Evolutionary conservation across 768 basidiomycete species (phyloP).

Genomic region (Amanita jacksonii): DNA sequence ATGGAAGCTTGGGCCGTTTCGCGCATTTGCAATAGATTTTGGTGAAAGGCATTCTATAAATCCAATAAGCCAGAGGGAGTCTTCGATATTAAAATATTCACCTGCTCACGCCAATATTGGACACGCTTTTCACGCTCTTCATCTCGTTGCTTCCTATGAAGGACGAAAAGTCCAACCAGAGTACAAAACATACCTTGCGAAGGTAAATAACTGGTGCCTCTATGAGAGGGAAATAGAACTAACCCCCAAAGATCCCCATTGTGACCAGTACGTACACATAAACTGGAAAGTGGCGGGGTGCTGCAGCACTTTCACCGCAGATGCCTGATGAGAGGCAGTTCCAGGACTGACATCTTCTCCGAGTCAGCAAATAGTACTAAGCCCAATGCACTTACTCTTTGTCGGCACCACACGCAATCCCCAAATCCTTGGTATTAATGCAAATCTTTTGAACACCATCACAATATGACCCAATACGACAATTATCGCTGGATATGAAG

Average conservation of each 20-base stretch:
- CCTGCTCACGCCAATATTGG: constrained; percentile 89
- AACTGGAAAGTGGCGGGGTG: constrained; percentile 48
- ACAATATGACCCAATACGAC: constrained; percentile 65
- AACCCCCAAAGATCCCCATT: constrained; percentile 65
- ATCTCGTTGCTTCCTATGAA: constrained; percentile 66
- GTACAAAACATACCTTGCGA: constrained; percentile 64
- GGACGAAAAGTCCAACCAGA: constrained; percentile 54
- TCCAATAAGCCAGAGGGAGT: constrained; percentile 6
- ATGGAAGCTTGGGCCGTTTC: constrained; percentile 64
- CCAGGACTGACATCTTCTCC: constrained; percentile 57
- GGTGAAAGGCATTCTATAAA: constrained; percentile 65
- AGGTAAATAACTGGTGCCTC: neutral
- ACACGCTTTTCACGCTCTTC: constrained; percentile 73
- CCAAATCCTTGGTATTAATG: constrained; percentile 45
- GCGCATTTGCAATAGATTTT: constrained; percentile 72
- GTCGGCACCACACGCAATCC: constrained; percentile 45
- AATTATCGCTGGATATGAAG: constrained; percentile 48
- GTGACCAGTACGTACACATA: constrained; percentile 71
- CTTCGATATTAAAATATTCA: constrained; percentile 14
- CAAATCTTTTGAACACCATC: constrained; percentile 53
- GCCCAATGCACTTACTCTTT: constrained; percentile 30
- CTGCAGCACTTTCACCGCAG: constrained; percentile 55
- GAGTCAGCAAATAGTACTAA: neutral
- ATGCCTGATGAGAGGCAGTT: constrained; percentile 55
- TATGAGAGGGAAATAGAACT: constrained; percentile 14